A percentile compares a stretch with the other conserved stretches of the same genome.
phyloP scores from a whole-genome alignment of 495 filamentous ascomycete genomes.

The Hypoxylon rickii region DNA sequence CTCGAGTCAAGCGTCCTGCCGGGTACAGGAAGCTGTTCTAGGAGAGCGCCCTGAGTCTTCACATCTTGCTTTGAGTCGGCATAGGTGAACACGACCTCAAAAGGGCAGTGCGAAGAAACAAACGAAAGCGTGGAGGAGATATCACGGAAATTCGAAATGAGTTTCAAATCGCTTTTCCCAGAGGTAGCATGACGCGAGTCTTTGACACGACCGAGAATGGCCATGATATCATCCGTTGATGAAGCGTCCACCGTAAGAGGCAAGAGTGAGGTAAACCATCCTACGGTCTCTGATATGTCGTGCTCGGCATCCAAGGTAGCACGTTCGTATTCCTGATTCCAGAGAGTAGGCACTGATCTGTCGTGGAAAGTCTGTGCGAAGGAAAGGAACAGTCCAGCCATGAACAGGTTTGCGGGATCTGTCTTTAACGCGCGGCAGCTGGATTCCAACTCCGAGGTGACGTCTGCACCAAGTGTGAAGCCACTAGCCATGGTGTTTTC shows the following conservation, averaged over 20 bases:
- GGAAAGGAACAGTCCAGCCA: conserved; percentile 53
- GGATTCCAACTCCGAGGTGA: conserved; percentile 49
- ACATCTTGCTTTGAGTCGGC: conserved; percentile 66
- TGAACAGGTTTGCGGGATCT: conserved; percentile 53
- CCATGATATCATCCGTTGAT: conserved; percentile 45
- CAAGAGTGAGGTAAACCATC: conserved; percentile 55
- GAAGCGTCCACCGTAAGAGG: conserved; percentile 43
- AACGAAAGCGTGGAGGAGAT: conserved; percentile 37
- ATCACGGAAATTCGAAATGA: conserved; percentile 43
- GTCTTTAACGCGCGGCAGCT: conserved; percentile 50
- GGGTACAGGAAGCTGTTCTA: conserved; percentile 58
- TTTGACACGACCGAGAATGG: conserved; percentile 47
- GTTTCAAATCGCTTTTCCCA: conserved; percentile 52
- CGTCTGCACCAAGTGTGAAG: conserved; percentile 48
- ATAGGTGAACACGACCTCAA: conserved; percentile 76
- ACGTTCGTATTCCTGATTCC: conserved; percentile 55
- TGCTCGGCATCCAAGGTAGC: conserved; percentile 40
- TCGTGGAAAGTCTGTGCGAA: conserved; percentile 58
- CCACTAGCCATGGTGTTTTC: conserved; percentile 45
- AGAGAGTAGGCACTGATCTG: conserved; percentile 58
- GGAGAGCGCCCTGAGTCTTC: conserved; percentile 63
- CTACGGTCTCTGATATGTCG: conserved; percentile 53
- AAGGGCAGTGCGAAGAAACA: conserved; percentile 57
- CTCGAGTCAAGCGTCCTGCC: conserved; percentile 42
- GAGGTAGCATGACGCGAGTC: conserved; percentile 44